Conservation (phyloP, 148 eudicot species). For the Persicaria tinctoria region DNA sequence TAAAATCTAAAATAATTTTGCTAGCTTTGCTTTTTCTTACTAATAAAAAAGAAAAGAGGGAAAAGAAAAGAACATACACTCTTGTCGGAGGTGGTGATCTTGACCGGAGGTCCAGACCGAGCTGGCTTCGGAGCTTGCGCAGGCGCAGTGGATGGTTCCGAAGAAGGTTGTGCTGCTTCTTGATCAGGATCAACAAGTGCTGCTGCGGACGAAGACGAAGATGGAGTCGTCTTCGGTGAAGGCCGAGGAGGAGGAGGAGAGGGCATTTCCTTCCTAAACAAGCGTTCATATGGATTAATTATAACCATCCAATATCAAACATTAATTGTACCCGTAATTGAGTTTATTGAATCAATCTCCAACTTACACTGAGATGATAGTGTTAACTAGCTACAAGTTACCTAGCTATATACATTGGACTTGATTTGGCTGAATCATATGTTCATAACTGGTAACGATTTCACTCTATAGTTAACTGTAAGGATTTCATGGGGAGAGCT, state of each 20-base stretch:
- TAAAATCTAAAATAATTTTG: background rate
- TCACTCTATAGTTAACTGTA: no score
- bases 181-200: background rate
- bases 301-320: no score
- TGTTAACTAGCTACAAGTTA: no score
- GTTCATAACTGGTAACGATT: no score
- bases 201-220: background rate
- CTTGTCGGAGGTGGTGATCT: conserved; percentile 19
- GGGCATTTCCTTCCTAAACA: background rate
- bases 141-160: background rate
- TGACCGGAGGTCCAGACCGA: conserved; percentile 26
- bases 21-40: background rate
- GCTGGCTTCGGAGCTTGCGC: conserved; percentile 8
- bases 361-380: no score
- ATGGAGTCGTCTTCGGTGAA: background rate
- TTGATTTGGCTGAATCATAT: no score
- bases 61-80: conserved; percentile 18
- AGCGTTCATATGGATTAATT: background rate
- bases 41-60: background rate
- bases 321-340: background rate
- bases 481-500: no score
- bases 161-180: background rate
- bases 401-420: no score
- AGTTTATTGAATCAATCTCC: background rate
- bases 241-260: background rate